Evolutionary conservation across 352 stramenopile genomes (phyloP).

Genomic region (Pythium aquatile): DNA sequence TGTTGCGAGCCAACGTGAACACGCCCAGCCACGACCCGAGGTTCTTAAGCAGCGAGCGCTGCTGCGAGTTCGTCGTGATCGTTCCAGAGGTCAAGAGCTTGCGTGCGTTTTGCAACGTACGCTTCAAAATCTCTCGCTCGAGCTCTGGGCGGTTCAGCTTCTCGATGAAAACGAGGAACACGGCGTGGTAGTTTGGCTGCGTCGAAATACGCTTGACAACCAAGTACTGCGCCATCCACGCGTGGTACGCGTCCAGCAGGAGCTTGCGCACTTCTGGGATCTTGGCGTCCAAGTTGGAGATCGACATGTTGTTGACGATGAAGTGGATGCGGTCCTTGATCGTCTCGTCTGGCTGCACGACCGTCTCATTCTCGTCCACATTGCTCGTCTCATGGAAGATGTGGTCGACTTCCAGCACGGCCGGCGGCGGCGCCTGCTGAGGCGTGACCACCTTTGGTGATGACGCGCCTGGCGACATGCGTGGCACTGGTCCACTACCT

Average conservation of each 20-base stretch:
- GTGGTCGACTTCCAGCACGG: constrained; percentile 72
- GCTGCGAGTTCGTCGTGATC: constrained; percentile 97
- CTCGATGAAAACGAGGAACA: constrained; percentile 98
- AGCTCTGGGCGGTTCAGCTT: constrained; percentile 93
- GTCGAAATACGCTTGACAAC: constrained; percentile 99
- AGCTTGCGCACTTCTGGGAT: constrained; percentile 95
- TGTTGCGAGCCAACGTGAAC: constrained; percentile 97
- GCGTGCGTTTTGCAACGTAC: constrained; percentile 94
- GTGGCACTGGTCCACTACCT: constrained; percentile 11
- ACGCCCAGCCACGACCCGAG: constrained; percentile 98
- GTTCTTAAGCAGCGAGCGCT: constrained; percentile 98
- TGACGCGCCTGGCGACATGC: constrained; percentile 30
- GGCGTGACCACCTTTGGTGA: constrained; percentile 43
- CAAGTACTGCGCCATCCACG: constrained; percentile 98
- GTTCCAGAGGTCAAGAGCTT: constrained; percentile 96
- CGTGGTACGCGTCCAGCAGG: constrained; percentile 92
- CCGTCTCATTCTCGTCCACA: constrained; percentile 57
- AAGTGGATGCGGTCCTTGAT: constrained; percentile 98
- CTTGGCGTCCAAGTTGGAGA: constrained; percentile 97
- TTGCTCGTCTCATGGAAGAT: constrained; percentile 79
- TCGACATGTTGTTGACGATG: constrained; percentile 99
- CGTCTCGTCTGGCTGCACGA: constrained; percentile 73
- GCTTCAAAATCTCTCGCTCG: constrained; percentile 93
- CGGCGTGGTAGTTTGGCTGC: constrained; percentile 97
- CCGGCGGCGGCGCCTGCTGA: constrained; percentile 41